Evolutionary conservation across 2,329 filamentous ascomycete genomes (phyloP).

Genomic region (Fusarium sp.): DNA sequence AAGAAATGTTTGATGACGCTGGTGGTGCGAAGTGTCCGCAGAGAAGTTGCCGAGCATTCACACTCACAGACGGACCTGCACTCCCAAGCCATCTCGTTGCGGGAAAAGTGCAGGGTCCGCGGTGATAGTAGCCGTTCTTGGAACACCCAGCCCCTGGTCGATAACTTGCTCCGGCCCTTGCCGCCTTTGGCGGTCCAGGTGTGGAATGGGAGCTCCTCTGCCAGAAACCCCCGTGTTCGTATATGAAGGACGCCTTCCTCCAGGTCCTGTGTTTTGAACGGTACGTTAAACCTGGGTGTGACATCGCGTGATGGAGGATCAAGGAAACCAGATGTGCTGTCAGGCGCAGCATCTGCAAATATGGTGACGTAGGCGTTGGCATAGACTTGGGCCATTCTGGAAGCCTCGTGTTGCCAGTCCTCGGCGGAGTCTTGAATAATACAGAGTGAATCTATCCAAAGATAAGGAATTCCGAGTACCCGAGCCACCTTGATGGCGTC

Average conservation of each 20-base stretch:
- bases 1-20: background rate
- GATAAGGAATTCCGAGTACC: background rate
- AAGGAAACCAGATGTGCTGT: background rate
- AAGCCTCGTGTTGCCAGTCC: background rate
- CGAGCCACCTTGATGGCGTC: background rate
- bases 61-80: background rate
- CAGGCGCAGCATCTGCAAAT: background rate
- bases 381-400: background rate
- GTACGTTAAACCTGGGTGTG: background rate
- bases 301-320: background rate
- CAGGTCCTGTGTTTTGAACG: background rate
- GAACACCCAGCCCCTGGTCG: background rate
- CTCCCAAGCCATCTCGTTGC: conserved; percentile 1
- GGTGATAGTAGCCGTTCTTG: background rate
- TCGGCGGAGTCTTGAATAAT: background rate
- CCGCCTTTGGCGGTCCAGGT: background rate
- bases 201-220: background rate
- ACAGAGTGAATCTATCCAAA: background rate
- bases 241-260: background rate
- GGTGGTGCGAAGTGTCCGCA: background rate
- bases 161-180: background rate
- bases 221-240: background rate
- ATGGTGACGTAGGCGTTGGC: background rate
- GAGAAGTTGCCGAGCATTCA: background rate
- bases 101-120: background rate